Base-by-base conservation (phyloP, 2,329 filamentous ascomycete genomes). In the Shiraia bambusicola region DNA sequence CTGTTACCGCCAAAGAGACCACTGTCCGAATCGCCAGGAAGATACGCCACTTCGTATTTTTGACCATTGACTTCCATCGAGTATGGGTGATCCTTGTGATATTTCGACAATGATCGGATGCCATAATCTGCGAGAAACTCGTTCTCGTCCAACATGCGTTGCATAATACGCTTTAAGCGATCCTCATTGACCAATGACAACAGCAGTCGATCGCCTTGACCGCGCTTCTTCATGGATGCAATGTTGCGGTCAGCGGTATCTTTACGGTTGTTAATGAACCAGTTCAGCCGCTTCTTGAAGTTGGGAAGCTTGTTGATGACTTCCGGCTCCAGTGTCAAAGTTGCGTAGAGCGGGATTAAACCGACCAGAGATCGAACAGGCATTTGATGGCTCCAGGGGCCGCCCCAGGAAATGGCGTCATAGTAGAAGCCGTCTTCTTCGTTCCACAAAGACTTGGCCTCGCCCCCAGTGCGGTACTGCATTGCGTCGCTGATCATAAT, bases 391-490 rank as follows among this genome's bases (percentile, higher is more conserved):
- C 88, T 88, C 84, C 86, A 95, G 6, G 91, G 91, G 7, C 90
- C 90, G 35, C 92, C 92, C 82, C 89, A 97, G 1, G 91, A 94
- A 52, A 97, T 97, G 17, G 92, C 92, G 72, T 97, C 92, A 65
- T 97, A 97, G 77, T 97, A 97, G 76, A 97, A 97, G 42, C 88
- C 90, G 69, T 97, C 92, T 49, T 95, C 81, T 19, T 96, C 90
- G 61, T 96, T 97, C 92, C 92, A 97, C 6, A 97, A 74, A 25
- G 91, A 95, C 61, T 88, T 82, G 59, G 93, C 87, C 54, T 82
- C 64, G 74, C 84, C 73, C 71, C 84, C 71, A 69, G 77, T 57
- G 73, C 88, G 58, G 77, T 81, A 71, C 78, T 86, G 78, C 92
- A 97, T 96, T 43, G 92, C 93, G 72, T 97, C 93, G 63, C 89